Base-by-base conservation (phyloP, 306 rosid species). In the Fagus sylvatica region DNA sequence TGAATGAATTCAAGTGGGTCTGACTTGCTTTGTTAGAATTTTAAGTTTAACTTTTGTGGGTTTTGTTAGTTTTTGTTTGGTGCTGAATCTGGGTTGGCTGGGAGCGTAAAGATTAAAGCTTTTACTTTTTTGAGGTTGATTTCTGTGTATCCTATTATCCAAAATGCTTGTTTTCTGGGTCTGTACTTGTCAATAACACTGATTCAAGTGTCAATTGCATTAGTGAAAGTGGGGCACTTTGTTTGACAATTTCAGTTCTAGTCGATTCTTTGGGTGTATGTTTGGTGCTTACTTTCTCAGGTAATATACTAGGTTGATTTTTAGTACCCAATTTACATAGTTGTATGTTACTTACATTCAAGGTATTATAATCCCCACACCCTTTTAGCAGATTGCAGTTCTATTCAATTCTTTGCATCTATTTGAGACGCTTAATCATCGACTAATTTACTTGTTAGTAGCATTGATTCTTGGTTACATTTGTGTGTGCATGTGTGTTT, bases 51-150 rank as follows among this genome's bases (percentile, higher is more conserved):
- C 71, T 48, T 36, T 12, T 56, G 49, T 46, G 61, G 40, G 28
- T 9, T 68, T 56, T 69, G 76, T 32, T 19, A 9, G 37, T 56
- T 30, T 41, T 5, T 34, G 43, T 10, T 54, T 33, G 33, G 33
- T 1, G 43, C 64, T 59, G 40, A 39, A 72, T 72, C 62, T 15
- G 77, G 76, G 30, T 17, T 33, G 46, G 1, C 13, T 43, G n/a
- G 4, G 62, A 42, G 32, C 12, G 57, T 53, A 3, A 36, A 36
- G 32, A 28, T 39, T 7, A 19, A 64, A 33, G 56, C 22, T 72
- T 53, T 46, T 46, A 46, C 3, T 10, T 46, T 3, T 46, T 40
- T 53, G 82, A 65, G 68, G 48, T 72, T 71, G 68, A 53, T 79
- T 64, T 49, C 43, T 16, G 78, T 53, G 53, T 46, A 46, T 15